Evolutionary conservation across 2,329 filamentous ascomycete species (phyloP).

Genomic region (Furcasterigmium furcatum): DNA sequence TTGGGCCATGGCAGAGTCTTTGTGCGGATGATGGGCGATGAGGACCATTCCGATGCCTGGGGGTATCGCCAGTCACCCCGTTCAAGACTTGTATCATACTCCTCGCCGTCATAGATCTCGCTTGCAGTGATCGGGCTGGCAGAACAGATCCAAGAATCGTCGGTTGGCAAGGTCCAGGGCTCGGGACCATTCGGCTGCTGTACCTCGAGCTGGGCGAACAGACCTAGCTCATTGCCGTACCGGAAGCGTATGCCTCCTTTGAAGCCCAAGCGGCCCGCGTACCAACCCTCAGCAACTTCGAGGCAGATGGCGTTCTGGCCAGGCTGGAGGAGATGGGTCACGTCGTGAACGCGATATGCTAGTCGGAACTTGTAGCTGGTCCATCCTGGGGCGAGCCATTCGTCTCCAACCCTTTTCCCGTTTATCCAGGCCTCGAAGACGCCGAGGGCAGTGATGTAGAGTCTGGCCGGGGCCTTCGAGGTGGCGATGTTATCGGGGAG

Average conservation of each 20-base stretch:
- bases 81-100: constrained; percentile 24
- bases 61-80: neutral
- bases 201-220: constrained; percentile 23
- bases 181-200: constrained; percentile 12
- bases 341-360: constrained; percentile 39
- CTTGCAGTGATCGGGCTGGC: constrained; percentile 11
- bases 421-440: constrained; percentile 33
- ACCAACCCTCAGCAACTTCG: constrained; percentile 51
- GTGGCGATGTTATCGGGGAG: neutral
- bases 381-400: constrained; percentile 37
- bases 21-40: neutral
- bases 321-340: constrained; percentile 24
- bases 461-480: constrained; percentile 14
- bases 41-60: constrained; percentile 3
- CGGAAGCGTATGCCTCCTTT: constrained; percentile 18
- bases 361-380: constrained; percentile 38
- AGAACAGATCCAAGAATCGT: constrained; percentile 21
- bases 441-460: too few species aligned
- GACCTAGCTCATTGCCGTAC: constrained; percentile 25
- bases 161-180: constrained; percentile 17
- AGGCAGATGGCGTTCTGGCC: constrained; percentile 38
- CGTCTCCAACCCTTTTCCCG: constrained; percentile 23
- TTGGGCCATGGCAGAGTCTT: constrained; percentile 24
- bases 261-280: constrained; percentile 32
- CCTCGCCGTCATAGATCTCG: constrained; percentile 23